Evolutionary conservation across 192 early-diverging fungal genomes (phyloP).

Genomic region (Coemansia sp.): DNA sequence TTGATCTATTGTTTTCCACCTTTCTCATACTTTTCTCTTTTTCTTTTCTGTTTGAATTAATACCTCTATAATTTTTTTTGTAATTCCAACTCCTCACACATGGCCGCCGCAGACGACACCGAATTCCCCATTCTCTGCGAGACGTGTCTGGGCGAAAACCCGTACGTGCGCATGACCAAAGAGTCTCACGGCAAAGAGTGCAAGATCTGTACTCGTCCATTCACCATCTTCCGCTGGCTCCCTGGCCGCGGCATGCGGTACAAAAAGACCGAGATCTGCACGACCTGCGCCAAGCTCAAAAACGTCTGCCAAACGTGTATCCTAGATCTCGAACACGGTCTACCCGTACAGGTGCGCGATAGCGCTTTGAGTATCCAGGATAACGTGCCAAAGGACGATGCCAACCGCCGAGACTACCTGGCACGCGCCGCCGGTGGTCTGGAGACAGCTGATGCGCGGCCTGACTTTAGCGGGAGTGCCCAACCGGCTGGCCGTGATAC

Average conservation of each 20-base stretch:
- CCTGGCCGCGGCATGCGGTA: conserved; percentile 93
- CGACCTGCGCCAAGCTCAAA: conserved; percentile 96
- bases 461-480: conserved; percentile 37
- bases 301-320: conserved; percentile 98
- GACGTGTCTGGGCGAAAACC: conserved; percentile 96
- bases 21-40: no score
- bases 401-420: conserved; percentile 87
- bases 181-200: conserved; percentile 74
- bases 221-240: conserved; percentile 95
- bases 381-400: conserved; percentile 76
- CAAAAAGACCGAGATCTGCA: conserved; percentile 98
- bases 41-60: neutral
- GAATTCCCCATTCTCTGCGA: conserved; percentile 93
- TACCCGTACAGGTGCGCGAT: conserved; percentile 94
- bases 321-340: conserved; percentile 89
- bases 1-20: no score
- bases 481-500: conserved; percentile 54
- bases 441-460: conserved; percentile 19
- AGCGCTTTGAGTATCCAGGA: conserved; percentile 74
- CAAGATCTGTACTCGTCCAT: conserved; percentile 88
- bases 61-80: neutral
- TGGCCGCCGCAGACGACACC: conserved; percentile 11
- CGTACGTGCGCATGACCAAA: conserved; percentile 97
- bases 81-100: no score
- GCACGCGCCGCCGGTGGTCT: conserved; percentile 67